Conservation (phyloP, 225 moss, liverwort and hornwort genomes). For the Bryum argenteum region DNA sequence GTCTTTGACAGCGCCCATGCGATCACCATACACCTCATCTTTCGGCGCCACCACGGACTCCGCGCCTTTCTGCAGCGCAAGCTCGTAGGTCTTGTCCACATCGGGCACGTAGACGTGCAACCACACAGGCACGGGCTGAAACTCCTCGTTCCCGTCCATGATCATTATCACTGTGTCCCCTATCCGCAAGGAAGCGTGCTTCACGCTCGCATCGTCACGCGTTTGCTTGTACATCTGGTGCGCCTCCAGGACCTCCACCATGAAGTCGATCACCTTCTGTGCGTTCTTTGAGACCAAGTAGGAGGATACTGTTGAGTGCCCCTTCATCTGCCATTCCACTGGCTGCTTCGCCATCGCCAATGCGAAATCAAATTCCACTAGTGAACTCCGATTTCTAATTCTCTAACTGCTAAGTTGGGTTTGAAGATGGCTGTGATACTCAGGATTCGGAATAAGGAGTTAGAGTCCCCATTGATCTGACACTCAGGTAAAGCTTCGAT, state of each 20-base stretch:
- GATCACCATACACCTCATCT: conserved; percentile 35
- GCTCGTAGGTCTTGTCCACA: conserved; percentile 35
- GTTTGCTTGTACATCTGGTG: conserved; percentile 30
- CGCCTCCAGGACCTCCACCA: conserved; percentile 32
- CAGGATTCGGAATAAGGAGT: too few relatives aligned
- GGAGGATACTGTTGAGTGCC: conserved; percentile 42
- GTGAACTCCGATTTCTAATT: too few relatives aligned
- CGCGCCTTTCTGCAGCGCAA: conserved; percentile 33
- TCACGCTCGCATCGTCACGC: conserved; percentile 26
- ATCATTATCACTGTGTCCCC: conserved; percentile 42
- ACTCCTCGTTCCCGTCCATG: conserved; percentile 3
- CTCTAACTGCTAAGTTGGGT: too few relatives aligned
- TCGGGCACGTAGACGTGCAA: conserved; percentile 43
- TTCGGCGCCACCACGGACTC: conserved; percentile 12
- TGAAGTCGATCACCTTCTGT: conserved; percentile 42
- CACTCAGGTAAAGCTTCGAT: too few relatives aligned
- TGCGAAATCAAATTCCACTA: not conserved
- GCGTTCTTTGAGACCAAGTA: conserved; percentile 32
- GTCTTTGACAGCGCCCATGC: conserved; percentile 31
- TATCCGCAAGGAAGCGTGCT: conserved; percentile 40
- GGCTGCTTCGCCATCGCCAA: conserved; percentile 31
- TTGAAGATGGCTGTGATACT: too few relatives aligned
- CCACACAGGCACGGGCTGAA: conserved; percentile 21
- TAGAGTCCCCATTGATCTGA: too few relatives aligned
- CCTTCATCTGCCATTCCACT: conserved; percentile 38